phyloP scores from a whole-genome alignment of 192 early-diverging fungal genomes.

The Coemansia sp. region DNA sequence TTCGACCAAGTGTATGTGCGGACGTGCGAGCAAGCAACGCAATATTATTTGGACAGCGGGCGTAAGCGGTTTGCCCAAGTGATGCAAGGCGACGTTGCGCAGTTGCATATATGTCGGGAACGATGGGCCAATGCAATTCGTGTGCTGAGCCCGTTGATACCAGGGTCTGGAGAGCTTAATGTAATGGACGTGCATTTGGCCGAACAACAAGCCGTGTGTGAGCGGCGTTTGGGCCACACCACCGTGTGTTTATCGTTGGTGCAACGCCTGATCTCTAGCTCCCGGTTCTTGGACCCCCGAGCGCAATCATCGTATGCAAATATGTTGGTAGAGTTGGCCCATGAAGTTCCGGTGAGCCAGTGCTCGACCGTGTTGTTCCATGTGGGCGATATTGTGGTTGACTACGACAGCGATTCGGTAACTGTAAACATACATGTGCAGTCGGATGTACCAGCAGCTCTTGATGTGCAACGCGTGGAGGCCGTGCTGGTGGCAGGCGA shows the following conservation, averaged over 20 bases:
- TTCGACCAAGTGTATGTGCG: conserved; percentile 54
- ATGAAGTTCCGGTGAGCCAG: background rate
- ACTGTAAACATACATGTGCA: conserved; percentile 5
- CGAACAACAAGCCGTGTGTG: conserved; percentile 30
- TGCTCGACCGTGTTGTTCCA: conserved; percentile 11
- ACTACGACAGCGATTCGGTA: conserved; percentile 2
- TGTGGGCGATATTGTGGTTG: conserved; percentile 2
- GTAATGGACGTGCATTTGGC: background rate
- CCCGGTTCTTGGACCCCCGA: conserved; percentile 10
- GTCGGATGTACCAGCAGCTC: conserved; percentile 4
- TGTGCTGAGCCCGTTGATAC: conserved; percentile 29
- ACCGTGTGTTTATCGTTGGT: conserved; percentile 17
- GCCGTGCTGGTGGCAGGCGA: conserved; percentile 12
- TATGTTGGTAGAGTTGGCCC: conserved; percentile 21
- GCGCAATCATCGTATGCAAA: conserved; percentile 10
- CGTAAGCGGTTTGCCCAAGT: conserved; percentile 42
- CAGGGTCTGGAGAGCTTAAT: conserved; percentile 14
- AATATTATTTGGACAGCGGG: conserved; percentile 50
- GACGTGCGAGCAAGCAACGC: conserved; percentile 51
- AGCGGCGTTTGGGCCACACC: conserved; percentile 24
- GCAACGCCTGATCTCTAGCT: conserved; percentile 19
- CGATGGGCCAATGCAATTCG: conserved; percentile 34
- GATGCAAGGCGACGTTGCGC: conserved; percentile 48
- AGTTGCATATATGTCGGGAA: conserved; percentile 28
- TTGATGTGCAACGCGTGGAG: conserved; percentile 16